Base-by-base conservation (phyloP, 192 early-diverging fungal genomes). In the Backusella circina region DNA sequence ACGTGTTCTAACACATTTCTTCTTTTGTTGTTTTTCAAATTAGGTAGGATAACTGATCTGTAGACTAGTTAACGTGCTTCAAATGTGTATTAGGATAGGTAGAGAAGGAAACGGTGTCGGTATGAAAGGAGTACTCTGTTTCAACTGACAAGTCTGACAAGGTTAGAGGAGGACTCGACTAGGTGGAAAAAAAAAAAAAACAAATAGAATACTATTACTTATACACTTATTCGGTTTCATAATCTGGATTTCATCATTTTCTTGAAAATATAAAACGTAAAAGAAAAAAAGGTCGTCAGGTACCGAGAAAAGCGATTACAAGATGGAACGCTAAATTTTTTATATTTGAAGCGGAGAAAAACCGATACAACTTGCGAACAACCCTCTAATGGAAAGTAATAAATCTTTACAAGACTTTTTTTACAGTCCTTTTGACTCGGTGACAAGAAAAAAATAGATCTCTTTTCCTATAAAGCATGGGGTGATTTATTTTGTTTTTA, bases 391-490 rank as follows among this genome's bases (percentile, higher is more conserved):
- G 54, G 54, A 61, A 61, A 61, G 54, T 61, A 26, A 61, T 61
- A 61, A 47, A 61, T 61, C 54, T 61, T 61, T 61, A 61, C 26
- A 61, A 28, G 26, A 30, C 16, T 39, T 47, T 47, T 39, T 26
- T 38, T 41, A 47, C 37, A 47, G 69, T 47, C 69, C 31, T 57
- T 26, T 44, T 74, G 73, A 74, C 73, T 74, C 73, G 73, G 73
- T 74, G 73, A 65, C 61, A 74, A 41, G 37, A 41, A 39, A 74
- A 65, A 39, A 51, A 36, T 35, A 57, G 37, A 61, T 61, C 23
- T 61, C 54, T 61, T 61, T 61, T 61, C 54, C 54, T 61, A 61
- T 61, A 61, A 61, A 61, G 54, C 54, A 61, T 61, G 23, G 12
- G 23, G 44, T 2, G 18, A 23, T 36, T 72, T 61, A n/a, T 26